Evolutionary conservation across 2,329 filamentous ascomycete genomes (phyloP).

Genomic region (Microcyclospora tardicrescens): DNA sequence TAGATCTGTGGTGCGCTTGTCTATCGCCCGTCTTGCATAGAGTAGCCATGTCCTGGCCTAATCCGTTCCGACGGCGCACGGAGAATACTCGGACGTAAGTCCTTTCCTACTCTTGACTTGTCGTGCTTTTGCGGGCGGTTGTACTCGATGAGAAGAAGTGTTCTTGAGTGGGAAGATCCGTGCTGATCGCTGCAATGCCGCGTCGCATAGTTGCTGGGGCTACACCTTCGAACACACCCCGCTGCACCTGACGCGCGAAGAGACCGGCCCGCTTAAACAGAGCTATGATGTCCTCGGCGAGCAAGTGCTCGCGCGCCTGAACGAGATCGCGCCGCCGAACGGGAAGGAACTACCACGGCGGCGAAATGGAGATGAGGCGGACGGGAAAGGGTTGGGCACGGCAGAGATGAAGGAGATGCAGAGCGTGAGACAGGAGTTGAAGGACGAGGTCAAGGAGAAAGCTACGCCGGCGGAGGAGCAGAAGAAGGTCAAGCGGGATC

Average conservation of each 20-base stretch:
- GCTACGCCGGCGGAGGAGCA: conserved; percentile 11
- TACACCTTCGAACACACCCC: conserved; percentile 57
- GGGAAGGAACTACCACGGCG: conserved; percentile 27
- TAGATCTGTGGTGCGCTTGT: too few relatives aligned
- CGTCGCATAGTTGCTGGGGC: conserved; percentile 41
- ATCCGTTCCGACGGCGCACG: conserved; percentile 1
- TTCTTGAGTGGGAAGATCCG: background rate
- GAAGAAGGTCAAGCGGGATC: conserved; percentile 36
- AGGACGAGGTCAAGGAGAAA: background rate
- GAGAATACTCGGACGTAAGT: conserved; percentile 1
- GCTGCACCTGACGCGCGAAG: conserved; percentile 47
- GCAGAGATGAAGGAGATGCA: conserved; percentile 13
- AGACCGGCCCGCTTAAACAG: conserved; percentile 48
- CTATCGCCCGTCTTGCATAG: too few relatives aligned
- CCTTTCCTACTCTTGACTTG: too few relatives aligned
- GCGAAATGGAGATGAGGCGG: conserved; percentile 2
- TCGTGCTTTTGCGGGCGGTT: too few relatives aligned
- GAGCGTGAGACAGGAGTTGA: conserved; percentile 7
- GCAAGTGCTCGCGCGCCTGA: conserved; percentile 50
- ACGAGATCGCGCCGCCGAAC: conserved; percentile 44
- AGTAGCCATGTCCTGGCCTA: background rate
- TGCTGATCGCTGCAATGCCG: conserved; percentile 1
- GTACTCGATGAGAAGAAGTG: too few relatives aligned
- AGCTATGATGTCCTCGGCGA: conserved; percentile 58
- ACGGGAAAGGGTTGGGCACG: conserved; percentile 3